phyloP scores from a whole-genome alignment of 768 basidiomycete species.

The Leccinellum luteum region DNA sequence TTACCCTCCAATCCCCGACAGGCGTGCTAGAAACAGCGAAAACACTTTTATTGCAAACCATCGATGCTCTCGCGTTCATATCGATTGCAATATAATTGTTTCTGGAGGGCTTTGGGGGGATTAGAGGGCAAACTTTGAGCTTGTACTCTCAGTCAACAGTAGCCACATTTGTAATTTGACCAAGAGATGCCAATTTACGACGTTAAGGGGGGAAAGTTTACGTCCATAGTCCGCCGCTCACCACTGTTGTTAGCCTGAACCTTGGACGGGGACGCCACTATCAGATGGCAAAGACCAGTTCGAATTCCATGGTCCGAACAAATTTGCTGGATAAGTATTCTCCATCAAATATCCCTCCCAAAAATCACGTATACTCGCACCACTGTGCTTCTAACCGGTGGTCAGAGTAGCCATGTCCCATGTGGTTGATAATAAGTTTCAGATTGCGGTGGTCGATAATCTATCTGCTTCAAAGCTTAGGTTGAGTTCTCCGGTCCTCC shows the following conservation, averaged over 20 bases:
- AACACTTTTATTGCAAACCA: constrained; percentile 8
- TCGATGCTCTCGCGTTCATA: constrained; percentile 31
- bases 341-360: neutral
- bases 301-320: neutral
- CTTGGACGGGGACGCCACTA: constrained; percentile 12
- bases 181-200: neutral
- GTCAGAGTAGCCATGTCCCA: neutral
- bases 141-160: neutral
- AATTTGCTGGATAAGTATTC: neutral
- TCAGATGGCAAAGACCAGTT: constrained; percentile 1
- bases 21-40: neutral
- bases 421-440: neutral
- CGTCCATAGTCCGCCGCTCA: constrained; percentile 1
- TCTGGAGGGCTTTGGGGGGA: constrained; percentile 26
- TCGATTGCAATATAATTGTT: constrained; percentile 48
- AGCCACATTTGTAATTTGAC: constrained; percentile 17
- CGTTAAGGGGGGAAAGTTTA: constrained; percentile 11
- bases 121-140: constrained; percentile 12
- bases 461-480: neutral
- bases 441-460: neutral
- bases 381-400: neutral
- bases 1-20: constrained; percentile 13
- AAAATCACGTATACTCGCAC: neutral
- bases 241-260: constrained; percentile 2
- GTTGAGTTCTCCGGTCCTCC: neutral